Conservation (phyloP, 805 yeast genomes). For the Candida ortonii region DNA sequence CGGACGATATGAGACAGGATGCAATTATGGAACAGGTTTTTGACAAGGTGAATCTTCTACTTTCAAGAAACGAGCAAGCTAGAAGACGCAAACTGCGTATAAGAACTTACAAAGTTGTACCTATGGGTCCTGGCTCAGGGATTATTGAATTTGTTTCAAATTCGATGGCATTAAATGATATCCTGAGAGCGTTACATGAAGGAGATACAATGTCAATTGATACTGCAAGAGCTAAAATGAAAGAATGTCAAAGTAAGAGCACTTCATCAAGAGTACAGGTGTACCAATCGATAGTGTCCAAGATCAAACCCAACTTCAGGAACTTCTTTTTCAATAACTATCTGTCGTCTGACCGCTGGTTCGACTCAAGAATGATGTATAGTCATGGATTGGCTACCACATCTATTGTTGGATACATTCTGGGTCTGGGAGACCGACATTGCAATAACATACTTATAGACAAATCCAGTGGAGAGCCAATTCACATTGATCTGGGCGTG, state of each 20-base stretch:
- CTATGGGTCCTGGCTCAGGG: slow-evolving; percentile 85
- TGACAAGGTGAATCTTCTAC: slow-evolving; percentile 71
- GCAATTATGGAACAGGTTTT: slow-evolving; percentile 98
- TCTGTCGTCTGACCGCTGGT: slow-evolving; percentile 71
- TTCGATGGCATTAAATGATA: slow-evolving; percentile 68
- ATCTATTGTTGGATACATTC: slow-evolving; percentile 81
- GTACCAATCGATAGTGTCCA: slow-evolving; percentile 45
- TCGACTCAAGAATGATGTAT: slow-evolving; percentile 57
- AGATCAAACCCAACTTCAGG: slow-evolving; percentile 65
- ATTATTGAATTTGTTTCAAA: slow-evolving; percentile 84
- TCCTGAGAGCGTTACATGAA: slow-evolving; percentile 62
- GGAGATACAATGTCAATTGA: slow-evolving; percentile 47
- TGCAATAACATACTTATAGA: slow-evolving; percentile 88
- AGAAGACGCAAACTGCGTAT: slow-evolving; percentile 57
- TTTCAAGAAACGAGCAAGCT: slow-evolving; percentile 54
- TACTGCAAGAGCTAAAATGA: slow-evolving; percentile 65
- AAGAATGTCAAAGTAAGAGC: slow-evolving; percentile 47
- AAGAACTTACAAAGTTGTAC: slow-evolving; percentile 85
- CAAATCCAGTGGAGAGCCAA: slow-evolving; percentile 78
- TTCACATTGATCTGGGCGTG: slow-evolving; percentile 94
- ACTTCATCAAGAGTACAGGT: slow-evolving; percentile 41
- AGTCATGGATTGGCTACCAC: slow-evolving; percentile 78
- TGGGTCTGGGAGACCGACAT: slow-evolving; percentile 96
- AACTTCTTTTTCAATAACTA: slow-evolving; percentile 69
- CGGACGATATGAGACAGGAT: slow-evolving; percentile 93